Conservation (phyloP, 176 grass and related monocot species). For the Cenchrus americanus region DNA sequence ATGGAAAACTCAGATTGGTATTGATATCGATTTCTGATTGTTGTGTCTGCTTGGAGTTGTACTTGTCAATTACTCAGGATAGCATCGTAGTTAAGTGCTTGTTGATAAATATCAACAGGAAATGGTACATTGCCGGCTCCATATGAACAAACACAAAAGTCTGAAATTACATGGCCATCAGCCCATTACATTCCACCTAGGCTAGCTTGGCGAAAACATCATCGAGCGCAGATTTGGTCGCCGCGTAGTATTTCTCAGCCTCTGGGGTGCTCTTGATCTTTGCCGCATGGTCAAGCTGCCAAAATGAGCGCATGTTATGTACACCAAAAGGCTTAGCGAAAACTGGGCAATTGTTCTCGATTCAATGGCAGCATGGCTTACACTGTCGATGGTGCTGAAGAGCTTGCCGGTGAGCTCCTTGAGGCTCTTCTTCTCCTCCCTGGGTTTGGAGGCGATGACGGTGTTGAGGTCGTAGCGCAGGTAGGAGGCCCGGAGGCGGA, state of each 20-base stretch:
- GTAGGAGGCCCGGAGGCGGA: conserved; percentile 72
- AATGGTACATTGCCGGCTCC: conserved; percentile 49
- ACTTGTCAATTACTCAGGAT: conserved; percentile 17
- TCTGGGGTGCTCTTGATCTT: conserved; percentile 88
- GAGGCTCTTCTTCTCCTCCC: conserved; percentile 90
- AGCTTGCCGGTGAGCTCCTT: conserved; percentile 75
- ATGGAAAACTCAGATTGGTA: no score
- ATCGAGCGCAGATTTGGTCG: conserved; percentile 60
- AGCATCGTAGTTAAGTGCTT: conserved; percentile 38
- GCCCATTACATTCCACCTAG: conserved; percentile 49
- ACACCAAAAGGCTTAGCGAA: no score
- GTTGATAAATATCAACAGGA: conserved; percentile 60
- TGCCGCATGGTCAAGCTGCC: conserved; percentile 94
- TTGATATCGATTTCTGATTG: not conserved
- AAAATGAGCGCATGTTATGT: conserved; percentile 4
- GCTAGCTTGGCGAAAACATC: conserved; percentile 85
- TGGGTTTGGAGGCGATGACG: conserved; percentile 78
- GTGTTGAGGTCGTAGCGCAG: conserved; percentile 93
- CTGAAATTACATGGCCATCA: conserved; percentile 41
- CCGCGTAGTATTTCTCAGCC: conserved; percentile 75
- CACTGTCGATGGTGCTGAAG: conserved; percentile 72
- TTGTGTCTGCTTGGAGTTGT: not conserved
- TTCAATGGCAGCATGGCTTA: not conserved
- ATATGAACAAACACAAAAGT: conserved; percentile 70
- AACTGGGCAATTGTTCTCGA: not conserved